Evolutionary conservation across 352 stramenopile species (phyloP).

Genomic region (Pythium brachiatum): DNA sequence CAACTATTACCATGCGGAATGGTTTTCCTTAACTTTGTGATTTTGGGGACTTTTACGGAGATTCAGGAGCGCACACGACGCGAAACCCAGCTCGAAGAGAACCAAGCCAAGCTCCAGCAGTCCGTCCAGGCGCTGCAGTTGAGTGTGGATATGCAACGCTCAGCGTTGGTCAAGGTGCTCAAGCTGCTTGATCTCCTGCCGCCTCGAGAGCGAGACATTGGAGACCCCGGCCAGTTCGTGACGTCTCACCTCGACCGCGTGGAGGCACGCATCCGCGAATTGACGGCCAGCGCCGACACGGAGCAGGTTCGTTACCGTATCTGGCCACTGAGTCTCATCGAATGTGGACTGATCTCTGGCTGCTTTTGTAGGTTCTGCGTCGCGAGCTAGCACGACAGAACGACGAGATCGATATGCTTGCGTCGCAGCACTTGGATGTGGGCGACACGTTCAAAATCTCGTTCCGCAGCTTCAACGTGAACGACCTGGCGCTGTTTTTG

Average conservation of each 20-base stretch:
- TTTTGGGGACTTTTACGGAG: slow-evolving; percentile 51
- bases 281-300: slow-evolving; percentile 56
- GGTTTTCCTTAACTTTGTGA: slow-evolving; percentile 51
- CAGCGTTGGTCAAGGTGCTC: slow-evolving; percentile 53
- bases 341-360: neutral
- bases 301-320: slow-evolving; percentile 39
- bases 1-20: neutral
- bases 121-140: slow-evolving; percentile 55
- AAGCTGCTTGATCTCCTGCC: slow-evolving; percentile 38
- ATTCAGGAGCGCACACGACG: slow-evolving; percentile 74
- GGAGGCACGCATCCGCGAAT: slow-evolving; percentile 52
- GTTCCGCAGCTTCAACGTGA: slow-evolving; percentile 78
- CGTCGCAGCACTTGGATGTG: slow-evolving; percentile 49
- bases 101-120: slow-evolving; percentile 62
- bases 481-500: slow-evolving; percentile 82
- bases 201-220: slow-evolving; percentile 11
- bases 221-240: slow-evolving; percentile 40
- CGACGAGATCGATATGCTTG: slow-evolving; percentile 59
- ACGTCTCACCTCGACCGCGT: slow-evolving; percentile 45
- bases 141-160: slow-evolving; percentile 50
- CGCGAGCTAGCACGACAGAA: slow-evolving; percentile 53
- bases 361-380: slow-evolving; percentile 37
- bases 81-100: slow-evolving; percentile 62
- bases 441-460: slow-evolving; percentile 84
- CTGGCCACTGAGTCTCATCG: neutral